A percentile compares a stretch with the other conserved stretches of the same genome.
These are phyloP conservation scores for Phaeosphaeria sp. DNA, from an alignment of 2,329 filamentous ascomycete species.

Conservation along the genomic window DNA sequence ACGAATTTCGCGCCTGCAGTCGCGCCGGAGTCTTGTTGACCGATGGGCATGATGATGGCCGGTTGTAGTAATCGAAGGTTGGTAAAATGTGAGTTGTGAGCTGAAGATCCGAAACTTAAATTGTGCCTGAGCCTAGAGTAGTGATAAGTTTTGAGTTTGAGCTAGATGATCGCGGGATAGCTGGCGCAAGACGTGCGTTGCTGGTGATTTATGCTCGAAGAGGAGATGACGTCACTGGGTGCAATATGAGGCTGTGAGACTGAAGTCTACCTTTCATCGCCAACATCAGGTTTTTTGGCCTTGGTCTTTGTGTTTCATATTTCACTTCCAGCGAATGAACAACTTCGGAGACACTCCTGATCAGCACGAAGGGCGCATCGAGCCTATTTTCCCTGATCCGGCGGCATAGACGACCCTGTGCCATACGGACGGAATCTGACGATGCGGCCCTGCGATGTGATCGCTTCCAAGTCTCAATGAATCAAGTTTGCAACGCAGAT, in stretches of 20 bases:
- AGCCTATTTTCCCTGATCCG: not conserved
- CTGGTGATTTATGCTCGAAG: not conserved
- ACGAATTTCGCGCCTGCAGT: conserved; percentile 63
- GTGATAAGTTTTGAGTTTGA: conserved; percentile 11
- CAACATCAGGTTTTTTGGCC: conserved; percentile 2
- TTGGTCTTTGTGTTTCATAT: not conserved
- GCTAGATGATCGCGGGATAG: not conserved
- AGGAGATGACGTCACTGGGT: conserved; percentile 1
- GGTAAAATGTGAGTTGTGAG: not conserved
- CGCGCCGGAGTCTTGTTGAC: conserved; percentile 52
- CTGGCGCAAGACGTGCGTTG: not conserved
- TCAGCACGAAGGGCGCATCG: not conserved
- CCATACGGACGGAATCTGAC: no score
- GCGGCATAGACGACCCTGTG: not conserved
- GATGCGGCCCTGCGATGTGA: no score
- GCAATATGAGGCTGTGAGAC: not conserved
- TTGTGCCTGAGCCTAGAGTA: conserved; percentile 8
- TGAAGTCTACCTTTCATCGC: not conserved
- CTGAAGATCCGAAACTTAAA: not conserved
- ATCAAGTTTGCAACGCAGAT: no score
- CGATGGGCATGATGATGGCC: conserved; percentile 40
- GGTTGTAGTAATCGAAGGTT: conserved; percentile 10
- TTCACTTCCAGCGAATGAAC: not conserved
- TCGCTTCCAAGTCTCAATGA: no score
- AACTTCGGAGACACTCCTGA: not conserved